Base-by-base conservation (phyloP, 495 filamentous ascomycete species). In the Amniculicola lignicola region DNA sequence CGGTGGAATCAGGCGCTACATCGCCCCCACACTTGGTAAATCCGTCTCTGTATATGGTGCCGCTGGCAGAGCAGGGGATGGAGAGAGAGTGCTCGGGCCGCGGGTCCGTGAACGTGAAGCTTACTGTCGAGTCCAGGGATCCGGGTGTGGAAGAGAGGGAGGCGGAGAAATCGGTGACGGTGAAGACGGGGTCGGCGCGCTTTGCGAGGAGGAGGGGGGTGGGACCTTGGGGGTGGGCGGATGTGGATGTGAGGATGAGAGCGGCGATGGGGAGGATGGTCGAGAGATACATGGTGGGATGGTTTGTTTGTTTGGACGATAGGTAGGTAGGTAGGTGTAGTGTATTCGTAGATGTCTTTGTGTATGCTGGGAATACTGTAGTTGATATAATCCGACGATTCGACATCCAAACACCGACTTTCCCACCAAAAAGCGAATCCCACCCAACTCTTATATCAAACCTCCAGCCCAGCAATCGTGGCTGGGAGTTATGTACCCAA, bases 91-190 rank as follows among this genome's bases (percentile, higher is more conserved):
- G 27, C 14, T 4, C 15, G 6, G 51, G 51, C 2, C 51, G 39
- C 1, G 51, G 24, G 21, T 54, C 51, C 25, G n/a, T 21, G 39
- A 54, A 25, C 9, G 16, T 18, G 51, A 54, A 54, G 49, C 5
- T 5, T 43, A 43, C 10, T 36, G 2, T 28, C 2, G 38, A 25
- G 22, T 6, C 2, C 7, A 2, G 21, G 3, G 51, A 5, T 15
- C 4, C 37, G 19, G 6, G 12, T 36, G 35, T 31, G 49, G 37
- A 9, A n/a, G 15, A 18, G 24, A 2, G 10, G 44, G 33, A 2
- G 23, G 16, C 18, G 24, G 3, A 16, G 51, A 45, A 43, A 38
- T 24, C 22, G 3, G 24, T 18, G 50, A 41, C 4, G 29, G 16
- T 42, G 50, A 42, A 29, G 18, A 5, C 25, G 1, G 24, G 15